phyloP scores from a whole-genome alignment of 306 rosid species.

The Abrus precatorius region DNA sequence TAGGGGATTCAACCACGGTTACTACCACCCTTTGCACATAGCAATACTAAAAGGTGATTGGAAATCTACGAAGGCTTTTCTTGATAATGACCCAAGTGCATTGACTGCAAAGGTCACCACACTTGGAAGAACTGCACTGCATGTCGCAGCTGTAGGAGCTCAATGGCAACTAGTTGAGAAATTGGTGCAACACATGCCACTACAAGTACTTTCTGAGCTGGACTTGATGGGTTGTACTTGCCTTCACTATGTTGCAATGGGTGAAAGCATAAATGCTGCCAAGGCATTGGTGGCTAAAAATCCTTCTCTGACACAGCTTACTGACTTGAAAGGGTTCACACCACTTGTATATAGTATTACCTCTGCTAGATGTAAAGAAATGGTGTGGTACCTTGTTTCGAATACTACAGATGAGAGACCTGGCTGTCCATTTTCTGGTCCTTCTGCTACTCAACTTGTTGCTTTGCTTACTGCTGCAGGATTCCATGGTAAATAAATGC shows the following conservation, averaged over 20 bases:
- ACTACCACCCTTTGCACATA: constrained; percentile 58
- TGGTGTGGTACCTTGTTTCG: constrained; percentile 67
- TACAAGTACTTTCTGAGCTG: constrained; percentile 30
- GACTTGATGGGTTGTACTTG: constrained; percentile 61
- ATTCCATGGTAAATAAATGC: constrained; percentile 57
- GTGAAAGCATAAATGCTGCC: constrained; percentile 53
- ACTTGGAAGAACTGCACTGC: constrained; percentile 50
- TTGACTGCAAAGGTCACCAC: constrained; percentile 51
- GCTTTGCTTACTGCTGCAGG: constrained; percentile 63
- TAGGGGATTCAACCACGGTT: constrained; percentile 53
- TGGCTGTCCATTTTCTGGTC: constrained; percentile 57
- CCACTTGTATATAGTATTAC: constrained; percentile 57
- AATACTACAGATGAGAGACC: constrained; percentile 59
- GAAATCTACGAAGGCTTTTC: constrained; percentile 51
- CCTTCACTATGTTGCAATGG: constrained; percentile 62
- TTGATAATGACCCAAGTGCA: constrained; percentile 55
- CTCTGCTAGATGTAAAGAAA: constrained; percentile 47
- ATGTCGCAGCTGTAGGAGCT: constrained; percentile 57
- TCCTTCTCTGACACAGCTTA: constrained; percentile 50
- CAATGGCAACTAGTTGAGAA: constrained; percentile 60
- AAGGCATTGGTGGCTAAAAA: constrained; percentile 54
- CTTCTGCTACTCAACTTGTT: constrained; percentile 46
- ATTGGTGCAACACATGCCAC: constrained; percentile 48
- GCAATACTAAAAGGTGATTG: constrained; percentile 65
- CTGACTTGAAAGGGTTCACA: constrained; percentile 51